Evolutionary conservation across 345 rosid genomes (phyloP).

Genomic region (Combretum micranthum): DNA sequence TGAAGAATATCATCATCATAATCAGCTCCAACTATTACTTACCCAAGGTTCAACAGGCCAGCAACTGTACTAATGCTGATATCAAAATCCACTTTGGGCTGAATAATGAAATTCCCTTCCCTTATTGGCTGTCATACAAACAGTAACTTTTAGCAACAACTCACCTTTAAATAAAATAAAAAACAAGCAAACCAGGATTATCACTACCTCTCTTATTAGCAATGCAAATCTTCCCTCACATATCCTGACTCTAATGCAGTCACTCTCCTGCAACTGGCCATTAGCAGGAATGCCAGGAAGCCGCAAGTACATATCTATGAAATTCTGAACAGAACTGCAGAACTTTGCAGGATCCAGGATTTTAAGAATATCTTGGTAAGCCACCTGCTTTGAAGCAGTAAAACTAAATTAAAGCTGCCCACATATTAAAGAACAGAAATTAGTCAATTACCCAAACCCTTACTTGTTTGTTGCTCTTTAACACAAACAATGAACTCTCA

Average conservation of each 20-base stretch:
- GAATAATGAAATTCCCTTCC: constrained; percentile 99
- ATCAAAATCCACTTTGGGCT: constrained; percentile 99
- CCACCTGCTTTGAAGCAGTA: constrained; percentile 45
- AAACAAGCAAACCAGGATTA: not conserved
- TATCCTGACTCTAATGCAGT: constrained; percentile 94
- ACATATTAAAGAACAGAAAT: constrained; percentile 11
- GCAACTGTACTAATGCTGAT: constrained; percentile 95
- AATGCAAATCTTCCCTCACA: constrained; percentile 98
- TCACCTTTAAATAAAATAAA: constrained; percentile 10
- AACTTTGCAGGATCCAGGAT: constrained; percentile 74
- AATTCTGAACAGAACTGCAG: constrained; percentile 92
- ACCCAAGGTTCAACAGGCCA: constrained; percentile 99
- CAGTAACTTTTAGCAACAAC: constrained; percentile 13
- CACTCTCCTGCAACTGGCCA: constrained; percentile 83
- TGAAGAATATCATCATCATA: constrained; percentile 2
- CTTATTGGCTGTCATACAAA: constrained; percentile 69
- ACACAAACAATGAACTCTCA: constrained; percentile 93
- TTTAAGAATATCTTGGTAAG: constrained; percentile 76
- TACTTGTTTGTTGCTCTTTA: constrained; percentile 95
- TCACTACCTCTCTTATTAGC: constrained; percentile 81
- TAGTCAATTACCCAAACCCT: constrained; percentile 17
- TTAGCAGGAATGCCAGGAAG: constrained; percentile 82
- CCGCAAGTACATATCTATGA: constrained; percentile 79
- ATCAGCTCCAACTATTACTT: constrained; percentile 20
- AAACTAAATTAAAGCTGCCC: not conserved